These are phyloP conservation scores for Thecaphora frezii DNA, from an alignment of 1,284 basidiomycete genomes.

Conservation along the genomic window DNA sequence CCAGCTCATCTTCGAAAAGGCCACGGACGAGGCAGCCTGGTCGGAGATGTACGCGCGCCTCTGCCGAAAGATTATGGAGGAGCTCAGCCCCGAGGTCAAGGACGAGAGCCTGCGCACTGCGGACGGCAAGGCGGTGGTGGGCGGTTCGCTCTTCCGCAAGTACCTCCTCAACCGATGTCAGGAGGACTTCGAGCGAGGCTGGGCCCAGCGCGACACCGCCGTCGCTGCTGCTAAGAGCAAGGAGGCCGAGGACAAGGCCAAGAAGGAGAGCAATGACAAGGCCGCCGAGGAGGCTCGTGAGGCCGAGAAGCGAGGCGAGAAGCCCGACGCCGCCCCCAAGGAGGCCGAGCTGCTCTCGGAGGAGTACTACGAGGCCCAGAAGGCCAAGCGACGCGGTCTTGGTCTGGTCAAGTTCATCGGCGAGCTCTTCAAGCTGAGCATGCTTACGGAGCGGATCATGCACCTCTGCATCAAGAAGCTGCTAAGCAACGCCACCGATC, in stretches of 20 bases:
- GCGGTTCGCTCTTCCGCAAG: conserved; percentile 83
- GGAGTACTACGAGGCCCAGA: conserved; percentile 94
- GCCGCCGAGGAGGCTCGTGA: conserved; percentile 65
- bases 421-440: conserved; percentile 93
- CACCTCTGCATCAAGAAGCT: conserved; percentile 94
- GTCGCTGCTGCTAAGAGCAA: conserved; percentile 65
- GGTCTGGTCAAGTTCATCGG: conserved; percentile 97
- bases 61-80: conserved; percentile 90
- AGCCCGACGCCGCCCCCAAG: conserved; percentile 54
- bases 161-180: conserved; percentile 90
- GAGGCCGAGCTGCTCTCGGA: conserved; percentile 72
- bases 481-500: conserved; percentile 84
- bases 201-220: conserved; percentile 65
- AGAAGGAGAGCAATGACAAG: conserved; percentile 62
- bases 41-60: conserved; percentile 95
- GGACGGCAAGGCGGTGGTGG: conserved; percentile 80
- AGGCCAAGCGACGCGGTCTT: conserved; percentile 93
- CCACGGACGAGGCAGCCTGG: conserved; percentile 91
- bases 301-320: conserved; percentile 62
- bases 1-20: conserved; percentile 93
- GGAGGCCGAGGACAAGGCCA: conserved; percentile 65
- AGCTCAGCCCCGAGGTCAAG: conserved; percentile 79
- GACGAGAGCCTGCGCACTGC: conserved; percentile 69
- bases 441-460: conserved; percentile 93
- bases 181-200: conserved; percentile 88